Base-by-base conservation (phyloP, 148 eudicot genomes). In the Amaranthus hypochondriacus region DNA sequence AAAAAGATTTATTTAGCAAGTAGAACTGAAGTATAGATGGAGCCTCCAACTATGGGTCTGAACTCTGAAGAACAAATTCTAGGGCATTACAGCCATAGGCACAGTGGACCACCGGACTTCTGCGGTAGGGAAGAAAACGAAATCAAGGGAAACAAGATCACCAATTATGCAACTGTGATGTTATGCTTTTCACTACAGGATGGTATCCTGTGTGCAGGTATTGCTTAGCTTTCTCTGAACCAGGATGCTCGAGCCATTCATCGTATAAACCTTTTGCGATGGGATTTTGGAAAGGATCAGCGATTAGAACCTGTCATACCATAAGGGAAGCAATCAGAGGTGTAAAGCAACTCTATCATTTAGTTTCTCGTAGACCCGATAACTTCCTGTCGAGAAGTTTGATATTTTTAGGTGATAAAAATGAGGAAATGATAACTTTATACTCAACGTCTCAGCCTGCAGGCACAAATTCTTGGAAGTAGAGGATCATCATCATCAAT, bases 101-200 rank as follows among this genome's bases (percentile, higher is more conserved):
- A 49, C 54, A 48, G 49, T 5, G 53, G 15, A 57, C 43, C 55
- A 11, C 67, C 42, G 3, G 53, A 68, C 43, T 53, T 54, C 48
- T 54, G 15, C 70, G 4, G 15, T 7, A 47, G 69, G 56, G 69
- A 47, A 59, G 72, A 44, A 62, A 49, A 7, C 1, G 9, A 55
- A 47, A 70, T 42, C n/a, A 13, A 62, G 56, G 52, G 69, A 47
- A 6, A 52, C 4, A 54, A 59, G 11, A 75, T 91, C 86, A 94
- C 97, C 98, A 95, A 71, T 92, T 87, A 78, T 86, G 85, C 83
- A 95, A 73, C 88, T 92, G 88, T 51, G 97, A 81, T 9, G 97
- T 84, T 58, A 92, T 74, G 83, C 91, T 95, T 81, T 92, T 95
- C 18, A 86, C 84, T 15, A 95, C 80, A 1, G 97, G 93, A 66